Evolutionary conservation across 768 basidiomycete genomes (phyloP).

Genomic region (Phaeotremella skinneri): DNA sequence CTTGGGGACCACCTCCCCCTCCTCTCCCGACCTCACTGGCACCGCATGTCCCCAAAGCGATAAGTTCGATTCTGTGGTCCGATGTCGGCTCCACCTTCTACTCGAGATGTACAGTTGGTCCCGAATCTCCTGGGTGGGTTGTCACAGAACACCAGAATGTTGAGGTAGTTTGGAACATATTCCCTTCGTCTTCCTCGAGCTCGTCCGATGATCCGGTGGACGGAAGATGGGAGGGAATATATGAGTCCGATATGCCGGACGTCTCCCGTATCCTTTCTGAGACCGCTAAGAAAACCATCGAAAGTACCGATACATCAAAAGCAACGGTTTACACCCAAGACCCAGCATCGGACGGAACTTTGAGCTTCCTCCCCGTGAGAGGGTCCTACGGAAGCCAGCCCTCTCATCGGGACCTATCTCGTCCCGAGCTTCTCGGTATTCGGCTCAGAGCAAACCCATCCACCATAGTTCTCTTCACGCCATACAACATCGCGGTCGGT

Average conservation of each 20-base stretch:
- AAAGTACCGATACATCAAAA: constrained; percentile 3
- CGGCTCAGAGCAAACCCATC: constrained; percentile 6
- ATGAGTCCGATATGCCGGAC: constrained; percentile 5
- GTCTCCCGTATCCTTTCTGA: neutral
- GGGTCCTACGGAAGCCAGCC: constrained; percentile 5
- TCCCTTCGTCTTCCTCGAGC: neutral
- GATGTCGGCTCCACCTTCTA: constrained; percentile 39
- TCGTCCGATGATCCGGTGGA: neutral
- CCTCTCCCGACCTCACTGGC: neutral
- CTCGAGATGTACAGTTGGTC: constrained; percentile 16
- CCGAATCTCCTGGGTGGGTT: constrained; percentile 29
- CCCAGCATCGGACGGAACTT: constrained; percentile 13
- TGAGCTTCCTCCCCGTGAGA: constrained; percentile 9
- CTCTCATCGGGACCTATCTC: neutral
- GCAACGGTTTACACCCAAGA: constrained; percentile 11
- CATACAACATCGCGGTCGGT: constrained; percentile 14
- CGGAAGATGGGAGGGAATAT: constrained; percentile 15
- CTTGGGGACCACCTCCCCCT: constrained; percentile 22
- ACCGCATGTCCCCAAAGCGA: constrained; percentile 13
- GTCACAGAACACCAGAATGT: constrained; percentile 13
- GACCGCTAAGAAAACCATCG: constrained; percentile 1
- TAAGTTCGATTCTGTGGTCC: constrained; percentile 32
- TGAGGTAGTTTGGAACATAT: constrained; percentile 28
- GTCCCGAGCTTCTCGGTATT: neutral
- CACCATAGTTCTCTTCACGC: constrained; percentile 30